phyloP scores from a whole-genome alignment of 2,329 filamentous ascomycete species.

The Didymosphaeria variabile region DNA sequence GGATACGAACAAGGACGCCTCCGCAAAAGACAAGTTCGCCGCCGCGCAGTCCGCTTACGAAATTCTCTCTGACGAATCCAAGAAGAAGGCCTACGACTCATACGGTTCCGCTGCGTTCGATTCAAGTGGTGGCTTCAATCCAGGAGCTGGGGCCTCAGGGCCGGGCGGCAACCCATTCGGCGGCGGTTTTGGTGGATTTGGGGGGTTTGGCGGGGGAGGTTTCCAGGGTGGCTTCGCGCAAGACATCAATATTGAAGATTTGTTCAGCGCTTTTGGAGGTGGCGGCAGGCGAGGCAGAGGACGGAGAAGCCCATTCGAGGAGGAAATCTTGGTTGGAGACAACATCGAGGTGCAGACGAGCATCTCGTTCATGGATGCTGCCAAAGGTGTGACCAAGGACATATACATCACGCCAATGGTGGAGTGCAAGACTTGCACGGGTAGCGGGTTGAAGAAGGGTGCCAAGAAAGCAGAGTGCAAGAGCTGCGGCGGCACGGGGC shows the following conservation, averaged over 20 bases:
- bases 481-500: slow-evolving; percentile 85
- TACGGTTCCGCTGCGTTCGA: slow-evolving; percentile 84
- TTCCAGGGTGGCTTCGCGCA: slow-evolving; percentile 77
- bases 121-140: slow-evolving; percentile 77
- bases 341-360: slow-evolving; percentile 94
- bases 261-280: slow-evolving; percentile 86
- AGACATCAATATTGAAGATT: slow-evolving; percentile 94
- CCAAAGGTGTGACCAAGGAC: slow-evolving; percentile 89
- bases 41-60: slow-evolving; percentile 96
- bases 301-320: slow-evolving; percentile 75
- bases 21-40: slow-evolving; percentile 93
- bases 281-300: slow-evolving; percentile 54
- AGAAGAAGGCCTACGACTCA: slow-evolving; percentile 90
- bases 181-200: slow-evolving; percentile 57
- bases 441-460: slow-evolving; percentile 84
- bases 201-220: slow-evolving; percentile 62
- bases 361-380: slow-evolving; percentile 95
- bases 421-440: slow-evolving; percentile 82
- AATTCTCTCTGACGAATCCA: slow-evolving; percentile 88
- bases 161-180: slow-evolving; percentile 72
- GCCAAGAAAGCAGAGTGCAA: slow-evolving; percentile 77
- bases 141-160: slow-evolving; percentile 69
- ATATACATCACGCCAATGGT: slow-evolving; percentile 84
- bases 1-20: slow-evolving; percentile 94
- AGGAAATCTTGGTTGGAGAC: slow-evolving; percentile 87